Evolutionary conservation across 257 asterid genomes (phyloP), one percentile per base, ranked within the genome.

Genomic region (Plantago elongata): DNA sequence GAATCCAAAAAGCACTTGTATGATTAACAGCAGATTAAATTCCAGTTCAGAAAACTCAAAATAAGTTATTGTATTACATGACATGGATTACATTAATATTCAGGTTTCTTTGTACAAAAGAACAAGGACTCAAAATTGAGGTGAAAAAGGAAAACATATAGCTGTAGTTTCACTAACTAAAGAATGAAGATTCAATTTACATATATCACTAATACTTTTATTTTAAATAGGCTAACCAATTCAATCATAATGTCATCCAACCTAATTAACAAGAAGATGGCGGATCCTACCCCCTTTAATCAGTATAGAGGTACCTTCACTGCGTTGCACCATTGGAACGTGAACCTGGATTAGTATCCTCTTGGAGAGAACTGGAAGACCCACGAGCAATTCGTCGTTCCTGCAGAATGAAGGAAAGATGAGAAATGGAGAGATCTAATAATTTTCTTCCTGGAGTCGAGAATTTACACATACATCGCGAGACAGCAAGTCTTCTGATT

Each of bases 401-500:
- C 97, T 90, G 72, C 42, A 66, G 34, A 64, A 67, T 54, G 44
- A 70, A 37, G 14, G 22, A 27, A 30, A 78, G 9, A 47, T 43
- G 3, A 13, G n/a, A 48, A 27, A 40, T 9, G 27, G 27, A 6
- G 12, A 52, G 37, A 40, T 0, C n/a, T 30, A 61, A 65, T 14
- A 52, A 60, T 15, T 42, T 44, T 37, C 40, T 40, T 5, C 14
- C 5, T 4, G 18, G 27, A 13, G 38, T 52, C 58, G 51, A 64
- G 29, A 37, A 40, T 49, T 43, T 7, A 1, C 50, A n/a, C 54
- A 17, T 87, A 82, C 95, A 78, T 88, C 90, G 38, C 85, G 88
- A 45, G 84, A 70, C 57, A 77, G 73, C 70, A 86, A 66, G 76
- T 88, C 95, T 65, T 91, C 96, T 0, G 95, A 84, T 75, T 88